Evolutionary conservation across 768 basidiomycete species (phyloP).

Genomic region (Mycena polygramma): DNA sequence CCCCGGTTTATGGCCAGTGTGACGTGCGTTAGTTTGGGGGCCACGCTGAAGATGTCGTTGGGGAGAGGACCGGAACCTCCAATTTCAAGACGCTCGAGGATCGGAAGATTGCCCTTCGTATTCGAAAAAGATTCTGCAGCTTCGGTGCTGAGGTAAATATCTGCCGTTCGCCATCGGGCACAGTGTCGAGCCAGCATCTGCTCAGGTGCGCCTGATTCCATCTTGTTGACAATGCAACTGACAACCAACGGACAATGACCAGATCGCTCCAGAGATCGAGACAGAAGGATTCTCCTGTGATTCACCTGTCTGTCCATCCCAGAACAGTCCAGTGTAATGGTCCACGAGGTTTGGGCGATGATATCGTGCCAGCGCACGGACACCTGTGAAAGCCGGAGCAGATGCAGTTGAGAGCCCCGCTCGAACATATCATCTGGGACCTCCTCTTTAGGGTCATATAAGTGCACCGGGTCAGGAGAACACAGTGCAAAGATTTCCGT

Average conservation of each 20-base stretch:
- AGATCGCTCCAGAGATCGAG: background rate
- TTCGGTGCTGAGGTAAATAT: background rate
- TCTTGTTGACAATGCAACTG: too few relatives aligned
- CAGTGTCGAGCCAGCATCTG: background rate
- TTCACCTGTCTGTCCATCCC: too few relatives aligned
- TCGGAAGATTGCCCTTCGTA: background rate
- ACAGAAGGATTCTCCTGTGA: background rate
- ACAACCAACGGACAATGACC: background rate
- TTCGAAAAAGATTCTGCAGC: background rate
- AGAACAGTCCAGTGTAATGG: background rate
- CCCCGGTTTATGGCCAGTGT: too few relatives aligned
- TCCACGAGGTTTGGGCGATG: background rate
- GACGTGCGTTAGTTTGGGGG: background rate
- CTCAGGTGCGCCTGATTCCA: background rate
- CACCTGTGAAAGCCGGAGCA: background rate
- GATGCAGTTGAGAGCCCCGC: background rate
- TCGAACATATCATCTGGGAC: background rate
- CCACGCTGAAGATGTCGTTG: background rate
- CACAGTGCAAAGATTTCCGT: background rate
- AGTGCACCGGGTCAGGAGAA: background rate
- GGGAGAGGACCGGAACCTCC: background rate
- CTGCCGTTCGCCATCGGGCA: background rate
- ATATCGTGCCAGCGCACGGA: background rate
- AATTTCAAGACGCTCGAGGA: background rate
- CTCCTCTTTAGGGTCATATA: background rate